A percentile compares a stretch with the other conserved stretches of the same genome.
These are phyloP conservation scores for Durusdinium trenchii DNA, from an alignment of 73 alveolate species.

Conservation along the genomic window DNA sequence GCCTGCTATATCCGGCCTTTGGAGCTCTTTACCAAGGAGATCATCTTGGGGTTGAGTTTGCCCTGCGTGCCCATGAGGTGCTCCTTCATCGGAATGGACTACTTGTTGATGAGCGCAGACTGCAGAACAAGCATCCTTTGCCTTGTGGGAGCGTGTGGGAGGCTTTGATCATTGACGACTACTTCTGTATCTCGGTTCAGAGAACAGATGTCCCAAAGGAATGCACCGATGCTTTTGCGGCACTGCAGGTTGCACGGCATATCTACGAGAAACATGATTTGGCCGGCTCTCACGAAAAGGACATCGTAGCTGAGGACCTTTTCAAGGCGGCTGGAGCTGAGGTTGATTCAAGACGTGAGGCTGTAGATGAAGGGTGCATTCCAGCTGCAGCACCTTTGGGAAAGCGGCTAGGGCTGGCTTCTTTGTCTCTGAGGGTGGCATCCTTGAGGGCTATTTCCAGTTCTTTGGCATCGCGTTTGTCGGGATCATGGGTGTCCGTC, in stretches of 20 bases:
- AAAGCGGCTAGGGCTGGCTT: not conserved
- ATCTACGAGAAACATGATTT: not conserved
- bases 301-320: not conserved
- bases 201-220: too few species aligned
- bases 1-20: not conserved
- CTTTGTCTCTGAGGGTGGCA: not conserved
- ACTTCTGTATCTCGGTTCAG: not conserved
- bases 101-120: not conserved
- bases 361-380: not conserved
- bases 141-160: not conserved
- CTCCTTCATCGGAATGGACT: not conserved
- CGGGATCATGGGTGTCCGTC: not conserved
- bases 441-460: not conserved
- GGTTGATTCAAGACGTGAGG: not conserved
- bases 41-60: conserved; percentile 16
- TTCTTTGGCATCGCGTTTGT: not conserved
- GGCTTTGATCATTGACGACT: conserved; percentile 18
- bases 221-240: too few species aligned
- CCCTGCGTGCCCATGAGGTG: not conserved
- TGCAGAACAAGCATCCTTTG: not conserved
- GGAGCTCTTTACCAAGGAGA: conserved; percentile 1
- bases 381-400: not conserved
- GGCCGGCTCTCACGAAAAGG: not conserved
- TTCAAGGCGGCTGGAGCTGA: too few species aligned
- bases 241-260: too few species aligned